Evolutionary conservation across 2,329 filamentous ascomycete species (phyloP).

Genomic region (Talaromyces atroroseus): DNA sequence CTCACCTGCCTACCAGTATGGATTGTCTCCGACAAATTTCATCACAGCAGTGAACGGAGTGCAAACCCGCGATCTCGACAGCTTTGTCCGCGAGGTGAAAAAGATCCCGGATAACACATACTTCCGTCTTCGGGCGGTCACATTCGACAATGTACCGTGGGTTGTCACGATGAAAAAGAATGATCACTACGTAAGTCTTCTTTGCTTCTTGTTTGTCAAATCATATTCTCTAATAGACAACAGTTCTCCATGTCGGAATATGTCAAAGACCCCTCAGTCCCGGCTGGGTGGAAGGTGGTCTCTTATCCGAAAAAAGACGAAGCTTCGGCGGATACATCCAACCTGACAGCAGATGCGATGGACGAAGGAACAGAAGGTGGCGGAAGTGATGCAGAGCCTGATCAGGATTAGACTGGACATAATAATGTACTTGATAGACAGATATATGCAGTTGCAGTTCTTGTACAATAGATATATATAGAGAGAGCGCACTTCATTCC

Average conservation of each 20-base stretch:
- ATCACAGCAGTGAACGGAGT: constrained; percentile 92
- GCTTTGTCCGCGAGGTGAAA: constrained; percentile 74
- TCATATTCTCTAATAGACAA: constrained; percentile 11
- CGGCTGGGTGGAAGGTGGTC: constrained; percentile 54
- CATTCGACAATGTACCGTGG: constrained; percentile 97
- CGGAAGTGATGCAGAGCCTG: constrained; percentile 36
- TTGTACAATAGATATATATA: constrained; percentile 1
- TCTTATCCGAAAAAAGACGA: constrained; percentile 47
- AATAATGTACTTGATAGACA: background rate
- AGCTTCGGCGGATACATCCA: constrained; percentile 33
- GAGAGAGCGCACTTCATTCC: background rate
- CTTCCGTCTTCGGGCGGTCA: constrained; percentile 94
- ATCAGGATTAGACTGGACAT: constrained; percentile 14
- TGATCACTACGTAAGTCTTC: constrained; percentile 69
- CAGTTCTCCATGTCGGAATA: constrained; percentile 63
- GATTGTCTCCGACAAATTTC: constrained; percentile 92
- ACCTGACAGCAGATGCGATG: constrained; percentile 45
- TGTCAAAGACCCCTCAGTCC: constrained; percentile 49
- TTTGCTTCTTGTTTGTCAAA: background rate
- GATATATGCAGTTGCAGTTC: background rate
- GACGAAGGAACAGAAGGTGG: constrained; percentile 35
- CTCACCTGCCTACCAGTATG: constrained; percentile 82
- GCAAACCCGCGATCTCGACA: constrained; percentile 72
- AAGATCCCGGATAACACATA: constrained; percentile 96
- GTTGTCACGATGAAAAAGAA: constrained; percentile 99